Base-by-base conservation (phyloP, 1,284 basidiomycete species). In the Cryptococcus sp. region DNA sequence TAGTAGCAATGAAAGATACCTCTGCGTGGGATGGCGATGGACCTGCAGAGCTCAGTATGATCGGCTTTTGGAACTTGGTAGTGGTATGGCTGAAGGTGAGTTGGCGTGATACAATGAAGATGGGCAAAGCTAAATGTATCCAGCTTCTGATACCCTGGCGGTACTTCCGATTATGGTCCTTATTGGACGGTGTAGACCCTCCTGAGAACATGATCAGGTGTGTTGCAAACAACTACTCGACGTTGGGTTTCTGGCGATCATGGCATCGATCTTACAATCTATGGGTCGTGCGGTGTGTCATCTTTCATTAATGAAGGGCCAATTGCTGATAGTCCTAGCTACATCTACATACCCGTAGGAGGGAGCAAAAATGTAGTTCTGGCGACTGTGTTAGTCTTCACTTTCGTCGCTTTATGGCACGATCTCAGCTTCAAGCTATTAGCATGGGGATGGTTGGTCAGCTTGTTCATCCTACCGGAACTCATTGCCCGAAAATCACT, bases 141-240 rank as follows among this genome's bases (percentile, higher is more conserved):
- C 30, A 70, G 91, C 84, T 98, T n/a, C 81, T 98, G 35, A 84
- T 98, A 13, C 91, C 94, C 0, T 98, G 96, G 96, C 84, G 95
- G 7, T 95, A 96, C 80, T 98, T 98, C 80, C 86, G 96, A 2
- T 78, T 98, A 3, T 98, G 95, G 94, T 88, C 94, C 0, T 79
- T 98, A 37, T 72, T 85, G 11, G 91, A 94, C 71, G 90, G 90
- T 0, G 83, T 98, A 35, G 91, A 98, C 65, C 87, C 93, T 1
- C 96, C 93, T 0, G 96, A 99, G 75, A 99, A 99, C 73, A 97
- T 98, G 96, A 83, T 99, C 4, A 83, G 96, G 13, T 98, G 96
- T 71, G 89, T 98, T 84, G 89, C 86, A n/a, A 98, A 98, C 79
- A 98, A 98, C 75, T 98, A 97, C 70, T 97, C 93, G 1, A 85